Evolutionary conservation across 257 asterid genomes (phyloP), one percentile per base, ranked within the genome.

Genomic region (Solanum sparsipilum): DNA sequence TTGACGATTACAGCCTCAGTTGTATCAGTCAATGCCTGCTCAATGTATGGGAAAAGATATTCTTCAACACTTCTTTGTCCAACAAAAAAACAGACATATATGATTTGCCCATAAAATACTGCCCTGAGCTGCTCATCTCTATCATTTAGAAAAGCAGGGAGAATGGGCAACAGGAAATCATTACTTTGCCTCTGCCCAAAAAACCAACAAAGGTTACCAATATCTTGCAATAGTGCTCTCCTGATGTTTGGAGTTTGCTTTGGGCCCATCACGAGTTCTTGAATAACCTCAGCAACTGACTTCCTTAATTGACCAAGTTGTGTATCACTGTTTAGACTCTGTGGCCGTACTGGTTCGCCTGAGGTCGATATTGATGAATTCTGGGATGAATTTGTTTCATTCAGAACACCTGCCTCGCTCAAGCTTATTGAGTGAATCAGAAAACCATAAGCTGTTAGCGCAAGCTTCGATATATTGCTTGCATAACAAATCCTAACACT

Each of bases 201-300:
- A 93, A 97, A 97, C 98, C 99, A 96, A 92, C 99, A 97, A 95
- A 74, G 97, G 91, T 96, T 95, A 86, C 97, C 98, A 90, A 97
- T 94, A 87, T 97, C 99, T 94, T 97, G 98, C 93, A 97, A 92
- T 83, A 97, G 99, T 16, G 99, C 99, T 90, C 99, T 95, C 94
- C 99, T 94, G 90, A 97, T 96, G 90, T 93, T 96, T 89, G 99
- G 99, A 35, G 99, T 97, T 91, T 96, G 98, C 93, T 96, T 97
- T 84, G 99, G 98, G 82, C 99, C 99, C 99, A 97, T 96, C 85
- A 97, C 99, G 83, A 97, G 98, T 91, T 97, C 99, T 92, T 97
- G 99, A 92, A 97, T 96, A 90, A 97, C 96, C 91, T 96, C 99
- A 39, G 99, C 98, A 72, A 97, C 92, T 68, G 98, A 96, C 92